phyloP scores from a whole-genome alignment of 306 rosid species.

The Prunus mongolica region DNA sequence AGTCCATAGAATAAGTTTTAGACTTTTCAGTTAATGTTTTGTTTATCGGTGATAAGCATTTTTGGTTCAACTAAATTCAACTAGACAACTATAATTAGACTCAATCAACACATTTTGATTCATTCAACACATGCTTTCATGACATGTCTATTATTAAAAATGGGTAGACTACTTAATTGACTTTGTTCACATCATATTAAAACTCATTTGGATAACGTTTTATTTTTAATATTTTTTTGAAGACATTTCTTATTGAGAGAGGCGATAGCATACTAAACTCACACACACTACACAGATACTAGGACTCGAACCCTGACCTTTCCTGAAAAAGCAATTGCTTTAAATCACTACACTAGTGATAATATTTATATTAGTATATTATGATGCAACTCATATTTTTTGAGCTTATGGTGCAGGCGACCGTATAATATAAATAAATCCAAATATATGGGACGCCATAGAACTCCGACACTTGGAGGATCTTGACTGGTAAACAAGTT shows the following conservation, averaged over 20 bases:
- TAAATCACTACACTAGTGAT: no score
- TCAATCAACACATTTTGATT: neutral
- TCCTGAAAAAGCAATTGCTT: rapidly evolving
- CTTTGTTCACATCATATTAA: neutral
- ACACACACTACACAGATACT: rapidly evolving
- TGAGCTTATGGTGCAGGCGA: neutral
- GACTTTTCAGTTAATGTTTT: no score
- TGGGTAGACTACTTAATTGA: neutral
- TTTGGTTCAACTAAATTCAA: neutral
- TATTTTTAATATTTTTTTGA: no score
- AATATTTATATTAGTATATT: no score
- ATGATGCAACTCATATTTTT: neutral
- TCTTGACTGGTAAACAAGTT: neutral
- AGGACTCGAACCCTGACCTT: rapidly evolving
- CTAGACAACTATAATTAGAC: neutral
- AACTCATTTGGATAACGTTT: neutral
- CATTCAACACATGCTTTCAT: neutral
- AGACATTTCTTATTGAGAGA: rapidly evolving
- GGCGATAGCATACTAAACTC: no score
- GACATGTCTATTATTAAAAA: neutral
- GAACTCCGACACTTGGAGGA: neutral
- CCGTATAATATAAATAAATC: neutral
- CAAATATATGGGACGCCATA: neutral
- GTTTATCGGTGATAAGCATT: neutral
- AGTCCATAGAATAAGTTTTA: no score